These are phyloP conservation scores for Suhomyces kilbournensis DNA, from an alignment of 805 yeast genomes.

Conservation along the genomic window DNA sequence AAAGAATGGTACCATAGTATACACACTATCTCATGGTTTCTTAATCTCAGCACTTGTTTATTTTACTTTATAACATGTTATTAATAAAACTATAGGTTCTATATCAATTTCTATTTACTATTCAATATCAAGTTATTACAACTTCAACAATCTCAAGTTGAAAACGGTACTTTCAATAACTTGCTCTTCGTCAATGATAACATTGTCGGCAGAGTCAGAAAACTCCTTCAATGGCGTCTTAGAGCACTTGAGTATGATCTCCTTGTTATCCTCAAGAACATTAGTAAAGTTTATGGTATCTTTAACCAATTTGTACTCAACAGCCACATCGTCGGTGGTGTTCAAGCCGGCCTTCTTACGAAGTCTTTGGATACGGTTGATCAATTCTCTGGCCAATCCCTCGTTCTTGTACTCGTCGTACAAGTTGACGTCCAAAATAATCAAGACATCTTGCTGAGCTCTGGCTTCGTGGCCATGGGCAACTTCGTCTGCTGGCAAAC, in stretches of 20 bases:
- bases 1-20: no score
- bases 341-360: slow-evolving; percentile 94
- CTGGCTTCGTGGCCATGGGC: slow-evolving; percentile 79
- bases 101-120: no score
- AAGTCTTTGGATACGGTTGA: slow-evolving; percentile 95
- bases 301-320: slow-evolving; percentile 67
- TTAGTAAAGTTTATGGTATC: slow-evolving; percentile 64
- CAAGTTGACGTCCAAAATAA: slow-evolving; percentile 82
- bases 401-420: slow-evolving; percentile 88
- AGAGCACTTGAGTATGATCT: slow-evolving; percentile 72
- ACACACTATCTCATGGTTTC: no score
- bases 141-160: slow-evolving; percentile 70
- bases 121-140: slow-evolving; percentile 35
- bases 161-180: slow-evolving; percentile 69
- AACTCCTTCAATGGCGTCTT: slow-evolving; percentile 57
- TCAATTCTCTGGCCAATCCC: slow-evolving; percentile 93
- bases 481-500: slow-evolving; percentile 66
- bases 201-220: slow-evolving; percentile 37
- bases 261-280: slow-evolving; percentile 62
- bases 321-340: slow-evolving; percentile 91
- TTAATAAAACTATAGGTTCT: no score
- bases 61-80: no score
- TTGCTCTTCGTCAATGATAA: slow-evolving; percentile 84
- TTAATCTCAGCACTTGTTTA: no score
- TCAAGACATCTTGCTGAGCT: slow-evolving; percentile 84